Evolutionary conservation across 768 basidiomycete species (phyloP).

Genomic region (Suillus hirtellus): DNA sequence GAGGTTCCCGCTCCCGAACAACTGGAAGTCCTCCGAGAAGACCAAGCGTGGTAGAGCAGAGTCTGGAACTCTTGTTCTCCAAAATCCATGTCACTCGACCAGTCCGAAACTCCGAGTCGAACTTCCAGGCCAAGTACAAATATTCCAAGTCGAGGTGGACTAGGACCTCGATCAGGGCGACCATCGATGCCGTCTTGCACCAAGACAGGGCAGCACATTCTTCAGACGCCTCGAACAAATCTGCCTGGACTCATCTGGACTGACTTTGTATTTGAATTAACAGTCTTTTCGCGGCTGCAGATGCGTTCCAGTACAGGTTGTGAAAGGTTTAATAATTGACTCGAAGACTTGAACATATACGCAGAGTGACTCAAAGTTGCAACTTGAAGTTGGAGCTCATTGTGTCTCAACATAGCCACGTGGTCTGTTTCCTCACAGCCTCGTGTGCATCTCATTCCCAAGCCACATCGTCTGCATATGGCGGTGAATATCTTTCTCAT

Average conservation of each 20-base stretch:
- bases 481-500: slow-evolving; percentile 36
- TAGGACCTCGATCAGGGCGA: too few relatives aligned
- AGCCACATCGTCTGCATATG: slow-evolving; percentile 29
- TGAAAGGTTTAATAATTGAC: background rate
- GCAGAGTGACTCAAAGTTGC: background rate
- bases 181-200: background rate
- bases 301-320: background rate
- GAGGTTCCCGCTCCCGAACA: background rate
- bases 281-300: background rate
- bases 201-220: background rate
- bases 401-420: slow-evolving; percentile 5
- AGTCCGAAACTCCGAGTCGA: background rate
- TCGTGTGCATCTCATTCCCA: slow-evolving; percentile 10
- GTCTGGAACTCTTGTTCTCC: background rate
- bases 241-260: background rate
- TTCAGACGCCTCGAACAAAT: background rate
- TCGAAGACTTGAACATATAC: background rate
- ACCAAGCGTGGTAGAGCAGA: background rate
- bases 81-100: background rate
- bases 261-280: background rate
- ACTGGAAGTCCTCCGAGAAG: background rate
- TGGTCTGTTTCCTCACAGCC: background rate
- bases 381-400: background rate
- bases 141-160: background rate
- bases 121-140: background rate